Evolutionary conservation across 1,139 yeast species (phyloP).

Genomic region (Blastobotrys elegans): DNA sequence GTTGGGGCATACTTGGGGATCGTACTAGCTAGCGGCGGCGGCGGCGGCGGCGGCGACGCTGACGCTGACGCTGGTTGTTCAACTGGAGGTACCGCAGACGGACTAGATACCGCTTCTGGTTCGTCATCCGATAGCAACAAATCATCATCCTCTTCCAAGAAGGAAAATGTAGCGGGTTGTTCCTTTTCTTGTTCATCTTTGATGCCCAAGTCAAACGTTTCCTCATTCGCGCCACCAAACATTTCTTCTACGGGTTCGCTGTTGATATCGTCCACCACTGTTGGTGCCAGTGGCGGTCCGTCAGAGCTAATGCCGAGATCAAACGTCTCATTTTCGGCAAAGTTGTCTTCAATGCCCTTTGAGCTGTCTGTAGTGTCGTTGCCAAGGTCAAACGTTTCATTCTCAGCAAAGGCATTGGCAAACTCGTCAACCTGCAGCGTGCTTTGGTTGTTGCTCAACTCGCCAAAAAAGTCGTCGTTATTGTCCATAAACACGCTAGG

Average conservation of each 20-base stretch:
- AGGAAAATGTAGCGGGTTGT: slow-evolving; percentile 28
- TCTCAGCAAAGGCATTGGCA: slow-evolving; percentile 7
- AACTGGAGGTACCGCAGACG: background rate
- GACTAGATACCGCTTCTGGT: slow-evolving; percentile 5
- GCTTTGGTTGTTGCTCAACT: slow-evolving; percentile 5
- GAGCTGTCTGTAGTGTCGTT: background rate
- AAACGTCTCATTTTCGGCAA: background rate
- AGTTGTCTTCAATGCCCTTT: background rate
- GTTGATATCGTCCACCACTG: background rate
- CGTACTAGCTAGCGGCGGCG: background rate
- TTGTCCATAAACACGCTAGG: slow-evolving; percentile 21
- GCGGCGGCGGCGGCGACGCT: background rate
- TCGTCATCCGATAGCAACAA: slow-evolving; percentile 27
- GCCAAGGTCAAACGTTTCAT: slow-evolving; percentile 12
- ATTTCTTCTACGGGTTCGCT: background rate
- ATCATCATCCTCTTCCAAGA: slow-evolving; percentile 45
- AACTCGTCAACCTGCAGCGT: background rate
- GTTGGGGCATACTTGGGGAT: background rate
- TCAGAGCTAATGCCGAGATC: background rate
- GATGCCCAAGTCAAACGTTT: background rate
- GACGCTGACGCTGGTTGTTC: background rate
- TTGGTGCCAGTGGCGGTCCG: background rate
- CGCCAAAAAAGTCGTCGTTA: slow-evolving; percentile 21
- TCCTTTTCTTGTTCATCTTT: background rate
- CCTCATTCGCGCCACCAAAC: background rate